These are phyloP conservation scores for Poronia punctata DNA, from an alignment of 495 filamentous ascomycete species.

Conservation along the genomic window DNA sequence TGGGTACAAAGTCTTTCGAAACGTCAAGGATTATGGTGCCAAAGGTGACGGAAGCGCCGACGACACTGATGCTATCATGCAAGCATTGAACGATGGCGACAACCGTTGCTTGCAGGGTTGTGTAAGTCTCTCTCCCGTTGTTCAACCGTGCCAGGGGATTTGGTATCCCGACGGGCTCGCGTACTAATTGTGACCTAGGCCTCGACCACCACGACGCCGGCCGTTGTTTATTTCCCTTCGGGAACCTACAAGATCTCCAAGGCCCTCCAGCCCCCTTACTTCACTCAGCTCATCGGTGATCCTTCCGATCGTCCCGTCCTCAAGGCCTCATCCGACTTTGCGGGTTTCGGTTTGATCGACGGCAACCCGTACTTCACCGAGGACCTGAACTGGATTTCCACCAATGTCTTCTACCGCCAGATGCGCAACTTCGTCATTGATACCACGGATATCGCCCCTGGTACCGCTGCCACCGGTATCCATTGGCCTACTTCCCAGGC, in stretches of 20 bases:
- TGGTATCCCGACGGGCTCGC: constrained; percentile 33
- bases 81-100: constrained; percentile 66
- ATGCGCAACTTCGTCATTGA: constrained; percentile 74
- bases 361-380: constrained; percentile 58
- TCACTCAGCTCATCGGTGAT: constrained; percentile 64
- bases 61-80: constrained; percentile 79
- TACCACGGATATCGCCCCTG: constrained; percentile 54
- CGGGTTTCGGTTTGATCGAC: constrained; percentile 60
- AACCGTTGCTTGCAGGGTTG: constrained; percentile 71
- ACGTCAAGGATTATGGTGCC: constrained; percentile 56
- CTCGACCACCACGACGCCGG: constrained; percentile 68
- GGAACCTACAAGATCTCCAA: constrained; percentile 66
- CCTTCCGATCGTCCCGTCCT: constrained; percentile 56
- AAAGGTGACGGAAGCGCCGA: constrained; percentile 55
- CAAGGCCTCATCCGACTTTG: constrained; percentile 58
- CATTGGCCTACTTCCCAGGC: constrained; percentile 78
- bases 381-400: constrained; percentile 46
- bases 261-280: constrained; percentile 58
- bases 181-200: constrained; percentile 17
- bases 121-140: constrained; percentile 32
- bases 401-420: constrained; percentile 73
- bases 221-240: constrained; percentile 71
- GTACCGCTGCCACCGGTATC: constrained; percentile 51
- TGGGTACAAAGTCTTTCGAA: constrained; percentile 50
- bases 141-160: constrained; percentile 36